Evolutionary conservation across 1,284 basidiomycete species (phyloP).

Genomic region (Naganishia albida): DNA sequence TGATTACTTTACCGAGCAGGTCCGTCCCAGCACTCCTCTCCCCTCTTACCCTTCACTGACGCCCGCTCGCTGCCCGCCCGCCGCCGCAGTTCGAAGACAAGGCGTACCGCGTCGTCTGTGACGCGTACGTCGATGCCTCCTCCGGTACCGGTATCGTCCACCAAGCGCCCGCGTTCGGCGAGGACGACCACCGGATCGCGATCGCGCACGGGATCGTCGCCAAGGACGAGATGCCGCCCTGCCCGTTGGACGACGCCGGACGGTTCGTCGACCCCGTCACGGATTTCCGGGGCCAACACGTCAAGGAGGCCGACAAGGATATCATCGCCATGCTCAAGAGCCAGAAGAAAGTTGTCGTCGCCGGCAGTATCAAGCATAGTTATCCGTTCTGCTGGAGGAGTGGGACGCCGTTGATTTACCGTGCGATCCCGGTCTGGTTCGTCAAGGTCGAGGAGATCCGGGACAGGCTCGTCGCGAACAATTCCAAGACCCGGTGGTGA

Average conservation of each 20-base stretch:
- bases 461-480: slow-evolving; percentile 86
- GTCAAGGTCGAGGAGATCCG: slow-evolving; percentile 82
- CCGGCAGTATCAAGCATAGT: slow-evolving; percentile 81
- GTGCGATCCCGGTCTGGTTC: slow-evolving; percentile 96
- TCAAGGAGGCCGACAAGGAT: slow-evolving; percentile 94
- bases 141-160: slow-evolving; percentile 99
- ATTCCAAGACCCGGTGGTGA: slow-evolving; percentile 86
- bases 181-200: slow-evolving; percentile 95
- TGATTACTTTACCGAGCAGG: slow-evolving; percentile 93
- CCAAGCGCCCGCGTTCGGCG: slow-evolving; percentile 97
- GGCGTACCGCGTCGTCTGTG: slow-evolving; percentile 85
- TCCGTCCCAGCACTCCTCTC: slow-evolving; percentile 47
- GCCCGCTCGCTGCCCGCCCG: neutral
- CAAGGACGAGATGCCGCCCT: slow-evolving; percentile 89
- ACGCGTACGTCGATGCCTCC: slow-evolving; percentile 89
- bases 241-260: slow-evolving; percentile 89
- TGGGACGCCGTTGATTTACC: slow-evolving; percentile 92
- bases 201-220: slow-evolving; percentile 78
- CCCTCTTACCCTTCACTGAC: neutral
- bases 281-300: slow-evolving; percentile 85
- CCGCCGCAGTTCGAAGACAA: slow-evolving; percentile 83
- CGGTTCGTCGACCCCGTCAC: slow-evolving; percentile 84
- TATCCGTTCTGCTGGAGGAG: slow-evolving; percentile 99
- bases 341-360: slow-evolving; percentile 83
- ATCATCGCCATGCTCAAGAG: slow-evolving; percentile 91